Evolutionary conservation across 768 basidiomycete genomes (phyloP).

Genomic region (Lactarius evosmus): DNA sequence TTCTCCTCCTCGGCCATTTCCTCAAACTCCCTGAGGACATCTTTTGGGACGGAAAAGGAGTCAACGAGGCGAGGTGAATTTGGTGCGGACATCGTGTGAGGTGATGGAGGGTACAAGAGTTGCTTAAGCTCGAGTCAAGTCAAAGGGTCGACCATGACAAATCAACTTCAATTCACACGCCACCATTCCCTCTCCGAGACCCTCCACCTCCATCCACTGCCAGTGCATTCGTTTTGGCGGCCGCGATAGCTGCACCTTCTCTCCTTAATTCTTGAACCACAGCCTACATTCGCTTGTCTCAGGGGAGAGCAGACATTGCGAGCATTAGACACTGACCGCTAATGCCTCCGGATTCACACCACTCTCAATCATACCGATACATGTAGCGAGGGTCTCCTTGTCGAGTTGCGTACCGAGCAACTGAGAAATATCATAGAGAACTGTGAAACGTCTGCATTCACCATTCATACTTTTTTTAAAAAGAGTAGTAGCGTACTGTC

Average conservation of each 20-base stretch:
- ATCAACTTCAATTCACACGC: constrained; percentile 16
- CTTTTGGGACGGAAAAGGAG: constrained; percentile 91
- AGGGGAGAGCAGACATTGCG: not conserved
- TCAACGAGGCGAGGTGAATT: constrained; percentile 65
- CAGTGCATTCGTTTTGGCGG: constrained; percentile 9
- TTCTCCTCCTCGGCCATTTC: constrained; percentile 93
- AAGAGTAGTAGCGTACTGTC: constrained; percentile 36
- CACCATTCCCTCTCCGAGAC: not conserved
- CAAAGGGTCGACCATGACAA: not conserved
- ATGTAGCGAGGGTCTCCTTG: constrained; percentile 88
- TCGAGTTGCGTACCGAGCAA: constrained; percentile 83
- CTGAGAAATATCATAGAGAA: constrained; percentile 84
- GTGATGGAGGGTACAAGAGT: not conserved
- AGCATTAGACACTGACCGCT: constrained; percentile 53
- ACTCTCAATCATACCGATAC: constrained; percentile 87
- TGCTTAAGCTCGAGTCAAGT: not conserved
- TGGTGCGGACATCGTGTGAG: constrained; percentile 33
- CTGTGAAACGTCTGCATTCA: constrained; percentile 38
- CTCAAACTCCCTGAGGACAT: constrained; percentile 90
- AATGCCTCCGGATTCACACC: constrained; percentile 91
- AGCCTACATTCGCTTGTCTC: constrained; percentile 12
- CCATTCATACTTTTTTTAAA: not conserved
- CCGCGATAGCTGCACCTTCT: constrained; percentile 15
- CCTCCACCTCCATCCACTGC: not conserved
- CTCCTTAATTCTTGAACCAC: constrained; percentile 27